A percentile compares a stretch with the other conserved stretches of the same genome.
These are phyloP conservation scores for Kockiozyma suomiensis DNA, from an alignment of 805 yeast genomes.

Conservation along the genomic window DNA sequence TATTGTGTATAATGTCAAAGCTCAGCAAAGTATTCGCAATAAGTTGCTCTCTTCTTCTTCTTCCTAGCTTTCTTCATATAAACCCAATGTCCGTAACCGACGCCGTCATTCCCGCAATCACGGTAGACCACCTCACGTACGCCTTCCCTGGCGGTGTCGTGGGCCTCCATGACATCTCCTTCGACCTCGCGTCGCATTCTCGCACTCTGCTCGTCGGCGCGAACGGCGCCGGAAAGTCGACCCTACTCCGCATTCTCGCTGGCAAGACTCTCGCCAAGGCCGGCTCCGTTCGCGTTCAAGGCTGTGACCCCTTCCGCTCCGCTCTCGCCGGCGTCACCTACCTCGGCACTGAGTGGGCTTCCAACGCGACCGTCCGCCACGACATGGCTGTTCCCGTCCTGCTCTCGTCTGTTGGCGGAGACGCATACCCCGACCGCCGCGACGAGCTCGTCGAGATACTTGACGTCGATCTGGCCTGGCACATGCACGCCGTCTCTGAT, in stretches of 20 bases:
- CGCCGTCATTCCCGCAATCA: slow-evolving; percentile 45
- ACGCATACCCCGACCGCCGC: slow-evolving; percentile 70
- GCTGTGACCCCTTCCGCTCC: slow-evolving; percentile 83
- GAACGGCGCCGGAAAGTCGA: slow-evolving; percentile 92
- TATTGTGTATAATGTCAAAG: too few relatives aligned
- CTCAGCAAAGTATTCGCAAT: too few relatives aligned
- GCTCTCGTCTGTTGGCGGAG: slow-evolving; percentile 82
- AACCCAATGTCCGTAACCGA: background rate
- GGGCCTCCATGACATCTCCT: slow-evolving; percentile 66
- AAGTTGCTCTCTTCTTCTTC: background rate
- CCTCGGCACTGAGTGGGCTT: slow-evolving; percentile 97
- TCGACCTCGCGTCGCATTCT: slow-evolving; percentile 68
- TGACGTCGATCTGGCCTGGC: slow-evolving; percentile 87
- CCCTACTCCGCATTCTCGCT: slow-evolving; percentile 78
- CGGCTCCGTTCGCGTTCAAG: slow-evolving; percentile 74
- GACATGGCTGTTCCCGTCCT: slow-evolving; percentile 86
- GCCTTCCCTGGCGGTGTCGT: slow-evolving; percentile 63
- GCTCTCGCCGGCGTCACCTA: slow-evolving; percentile 59
- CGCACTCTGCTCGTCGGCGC: slow-evolving; percentile 86
- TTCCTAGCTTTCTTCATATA: background rate
- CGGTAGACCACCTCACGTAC: slow-evolving; percentile 66
- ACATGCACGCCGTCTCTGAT: slow-evolving; percentile 88
- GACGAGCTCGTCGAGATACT: slow-evolving; percentile 72
- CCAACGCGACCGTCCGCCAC: slow-evolving; percentile 82
- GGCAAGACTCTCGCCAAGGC: slow-evolving; percentile 84